phyloP scores from a whole-genome alignment of 140 eudicot species.

The Ambrosia hybrid region DNA sequence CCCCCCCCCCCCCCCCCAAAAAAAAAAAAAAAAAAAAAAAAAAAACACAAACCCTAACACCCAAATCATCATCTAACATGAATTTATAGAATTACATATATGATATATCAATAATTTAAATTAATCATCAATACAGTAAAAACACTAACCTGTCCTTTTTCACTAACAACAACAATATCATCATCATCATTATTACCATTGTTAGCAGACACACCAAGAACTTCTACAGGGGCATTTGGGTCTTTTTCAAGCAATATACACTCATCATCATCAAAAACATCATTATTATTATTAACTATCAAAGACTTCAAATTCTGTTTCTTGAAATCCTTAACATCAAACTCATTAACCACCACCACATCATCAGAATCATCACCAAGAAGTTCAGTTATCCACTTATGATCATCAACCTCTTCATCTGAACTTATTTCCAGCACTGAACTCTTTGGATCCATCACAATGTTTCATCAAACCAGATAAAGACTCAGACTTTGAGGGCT shows the following conservation, averaged over 20 bases:
- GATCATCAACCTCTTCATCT: constrained; percentile 37
- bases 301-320: no score
- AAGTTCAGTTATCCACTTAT: constrained; percentile 28
- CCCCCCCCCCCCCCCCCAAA: no score
- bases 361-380: constrained; percentile 19
- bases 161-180: constrained; percentile 66
- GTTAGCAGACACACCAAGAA: not conserved
- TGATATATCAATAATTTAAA: no score
- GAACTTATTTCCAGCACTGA: constrained; percentile 45
- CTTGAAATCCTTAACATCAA: no score
- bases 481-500: no score
- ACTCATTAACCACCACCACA: no score
- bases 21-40: no score
- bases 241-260: constrained; percentile 85
- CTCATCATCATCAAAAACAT: constrained; percentile 50
- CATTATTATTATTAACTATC: no score
- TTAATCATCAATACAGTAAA: no score
- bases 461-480: not conserved
- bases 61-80: no score
- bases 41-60: not conserved
- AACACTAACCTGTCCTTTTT: constrained; percentile 74
- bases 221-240: constrained; percentile 53
- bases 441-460: constrained; percentile 35
- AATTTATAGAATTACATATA: no score
- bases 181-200: constrained; percentile 54